These are phyloP conservation scores for Cordyceps javanica DNA, from an alignment of 2,329 filamentous ascomycete genomes.

Conservation along the genomic window DNA sequence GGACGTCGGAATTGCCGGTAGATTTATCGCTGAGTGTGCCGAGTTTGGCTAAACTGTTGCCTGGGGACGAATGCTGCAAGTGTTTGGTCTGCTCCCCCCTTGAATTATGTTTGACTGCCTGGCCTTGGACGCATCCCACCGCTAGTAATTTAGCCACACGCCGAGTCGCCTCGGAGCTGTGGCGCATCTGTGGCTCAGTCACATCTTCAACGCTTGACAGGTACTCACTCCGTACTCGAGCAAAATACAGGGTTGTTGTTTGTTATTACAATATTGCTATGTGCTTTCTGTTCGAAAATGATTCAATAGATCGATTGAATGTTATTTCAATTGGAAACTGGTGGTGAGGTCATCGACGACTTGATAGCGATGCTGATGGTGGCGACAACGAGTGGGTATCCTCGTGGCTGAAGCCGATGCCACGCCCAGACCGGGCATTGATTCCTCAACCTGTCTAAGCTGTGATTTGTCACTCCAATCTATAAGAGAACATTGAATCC, in stretches of 20 bases:
- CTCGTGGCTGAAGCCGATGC: conserved; percentile 2
- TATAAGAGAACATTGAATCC: not conserved
- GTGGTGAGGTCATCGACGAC: conserved; percentile 1
- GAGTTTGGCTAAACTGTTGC: conserved; percentile 7
- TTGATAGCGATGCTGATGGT: not conserved
- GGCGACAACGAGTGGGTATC: conserved; percentile 7
- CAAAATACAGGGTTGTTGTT: not conserved
- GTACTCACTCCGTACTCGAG: too few relatives aligned
- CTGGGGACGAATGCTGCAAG: conserved; percentile 5
- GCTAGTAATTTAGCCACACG: conserved; percentile 5
- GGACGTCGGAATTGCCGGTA: not conserved
- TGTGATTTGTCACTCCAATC: conserved; percentile 9
- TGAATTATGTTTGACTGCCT: conserved; percentile 11
- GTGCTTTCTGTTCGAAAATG: too few relatives aligned
- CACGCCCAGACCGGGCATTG: not conserved
- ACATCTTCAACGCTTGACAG: not conserved
- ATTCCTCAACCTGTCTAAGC: conserved; percentile 7
- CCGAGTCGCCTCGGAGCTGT: not conserved
- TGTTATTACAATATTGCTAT: too few relatives aligned
- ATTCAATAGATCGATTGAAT: not conserved
- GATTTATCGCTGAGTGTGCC: not conserved
- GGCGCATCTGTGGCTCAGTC: conserved; percentile 7
- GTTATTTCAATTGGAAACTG: not conserved
- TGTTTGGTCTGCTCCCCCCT: conserved; percentile 5
- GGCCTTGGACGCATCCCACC: conserved; percentile 8